Percentiles rank a stretch among this genome's conserved stretches.
Conservation (phyloP, 2,329 filamentous ascomycete species). For the Xylaria sp. region DNA sequence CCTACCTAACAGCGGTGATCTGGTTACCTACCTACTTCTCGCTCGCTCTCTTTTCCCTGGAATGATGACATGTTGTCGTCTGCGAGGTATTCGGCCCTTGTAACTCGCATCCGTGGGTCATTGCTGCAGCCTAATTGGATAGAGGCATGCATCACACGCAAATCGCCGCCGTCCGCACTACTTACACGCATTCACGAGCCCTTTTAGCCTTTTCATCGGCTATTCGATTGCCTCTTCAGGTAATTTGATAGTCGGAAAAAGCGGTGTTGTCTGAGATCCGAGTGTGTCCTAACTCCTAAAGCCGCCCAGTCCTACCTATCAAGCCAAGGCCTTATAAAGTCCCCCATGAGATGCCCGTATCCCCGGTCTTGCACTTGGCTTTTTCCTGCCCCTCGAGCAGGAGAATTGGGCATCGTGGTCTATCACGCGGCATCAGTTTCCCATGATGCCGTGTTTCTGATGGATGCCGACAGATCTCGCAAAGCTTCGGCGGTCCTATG, state of each 20-base stretch:
- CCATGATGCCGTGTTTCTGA: neutral
- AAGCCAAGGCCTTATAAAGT: neutral
- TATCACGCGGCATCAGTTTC: neutral
- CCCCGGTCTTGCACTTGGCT: neutral
- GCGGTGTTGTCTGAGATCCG: conserved; percentile 3
- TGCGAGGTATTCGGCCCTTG: conserved; percentile 18
- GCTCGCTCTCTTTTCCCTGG: neutral
- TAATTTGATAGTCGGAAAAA: conserved; percentile 3
- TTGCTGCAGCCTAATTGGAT: conserved; percentile 17
- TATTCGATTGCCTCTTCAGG: conserved; percentile 12
- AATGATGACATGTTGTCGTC: conserved; percentile 7
- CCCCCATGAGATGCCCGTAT: neutral
- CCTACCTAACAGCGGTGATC: neutral
- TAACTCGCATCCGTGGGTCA: conserved; percentile 24
- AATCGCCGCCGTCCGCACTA: conserved; percentile 15
- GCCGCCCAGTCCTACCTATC: conserved; percentile 1
- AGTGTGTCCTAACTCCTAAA: neutral
- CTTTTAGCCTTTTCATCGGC: conserved; percentile 5
- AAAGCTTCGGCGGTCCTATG: neutral
- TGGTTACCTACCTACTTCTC: neutral
- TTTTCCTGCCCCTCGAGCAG: neutral
- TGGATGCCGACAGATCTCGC: neutral
- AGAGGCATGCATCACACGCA: conserved; percentile 11
- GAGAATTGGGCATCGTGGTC: neutral
- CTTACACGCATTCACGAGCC: conserved; percentile 7